Conservation (phyloP, 495 filamentous ascomycete species). For the Pseudoneurospora amorphoporcata region DNA sequence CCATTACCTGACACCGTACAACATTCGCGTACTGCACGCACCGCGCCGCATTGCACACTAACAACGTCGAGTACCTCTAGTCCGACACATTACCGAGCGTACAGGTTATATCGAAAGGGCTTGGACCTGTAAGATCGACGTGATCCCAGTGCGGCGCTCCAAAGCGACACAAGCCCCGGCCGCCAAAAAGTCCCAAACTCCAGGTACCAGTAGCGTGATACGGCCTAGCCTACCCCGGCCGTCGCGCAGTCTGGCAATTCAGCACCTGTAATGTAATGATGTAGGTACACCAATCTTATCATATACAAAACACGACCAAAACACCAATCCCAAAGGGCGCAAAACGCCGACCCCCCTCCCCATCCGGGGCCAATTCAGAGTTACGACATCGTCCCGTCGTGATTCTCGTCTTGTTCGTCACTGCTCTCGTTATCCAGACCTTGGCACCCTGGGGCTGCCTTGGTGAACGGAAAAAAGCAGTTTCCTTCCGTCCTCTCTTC, state of each 20-base stretch:
- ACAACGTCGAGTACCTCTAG: neutral
- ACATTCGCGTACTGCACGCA: neutral
- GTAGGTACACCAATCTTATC: neutral
- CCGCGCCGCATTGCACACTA: neutral
- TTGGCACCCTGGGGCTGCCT: neutral
- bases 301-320: neutral
- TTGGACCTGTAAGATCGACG: neutral
- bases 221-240: neutral
- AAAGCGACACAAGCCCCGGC: neutral
- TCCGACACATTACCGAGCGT: no score
- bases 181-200: neutral
- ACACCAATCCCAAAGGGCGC: neutral
- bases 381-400: neutral
- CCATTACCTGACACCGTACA: neutral
- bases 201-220: neutral
- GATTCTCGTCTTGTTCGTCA: neutral
- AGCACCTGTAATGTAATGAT: neutral
- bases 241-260: neutral
- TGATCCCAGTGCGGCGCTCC: neutral
- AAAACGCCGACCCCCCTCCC: neutral
- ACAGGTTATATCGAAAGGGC: neutral
- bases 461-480: neutral
- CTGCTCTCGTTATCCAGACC: neutral
- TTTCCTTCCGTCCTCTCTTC: neutral
- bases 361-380: neutral